phyloP scores from a whole-genome alignment of 305 asterid species.

The Solanum aculeatissimum region DNA sequence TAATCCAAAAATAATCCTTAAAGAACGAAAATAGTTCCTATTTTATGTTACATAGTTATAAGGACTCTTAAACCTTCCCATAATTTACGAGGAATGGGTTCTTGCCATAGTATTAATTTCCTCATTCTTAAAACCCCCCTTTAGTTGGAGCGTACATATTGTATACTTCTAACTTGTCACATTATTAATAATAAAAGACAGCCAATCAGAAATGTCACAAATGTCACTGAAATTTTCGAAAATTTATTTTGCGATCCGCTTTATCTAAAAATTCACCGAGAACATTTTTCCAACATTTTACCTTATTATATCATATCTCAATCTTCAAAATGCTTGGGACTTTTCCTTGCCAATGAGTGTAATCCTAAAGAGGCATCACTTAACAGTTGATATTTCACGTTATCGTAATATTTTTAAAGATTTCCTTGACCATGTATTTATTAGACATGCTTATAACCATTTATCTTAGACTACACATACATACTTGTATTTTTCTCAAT shows the following conservation, averaged over 20 bases:
- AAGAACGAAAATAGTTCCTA: background rate
- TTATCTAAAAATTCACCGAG: too few species aligned
- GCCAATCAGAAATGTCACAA: background rate
- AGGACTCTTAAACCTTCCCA: background rate
- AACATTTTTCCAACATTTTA: too few species aligned
- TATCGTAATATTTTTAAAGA: background rate
- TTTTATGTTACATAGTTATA: background rate
- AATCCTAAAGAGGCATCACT: background rate
- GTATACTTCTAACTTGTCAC: background rate
- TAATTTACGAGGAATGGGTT: background rate
- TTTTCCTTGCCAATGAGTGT: background rate
- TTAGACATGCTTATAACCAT: background rate
- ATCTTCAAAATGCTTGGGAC: too few species aligned
- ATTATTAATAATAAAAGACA: background rate
- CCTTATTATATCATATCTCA: too few species aligned
- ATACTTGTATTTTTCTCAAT: background rate
- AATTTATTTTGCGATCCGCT: too few species aligned
- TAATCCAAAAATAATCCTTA: background rate
- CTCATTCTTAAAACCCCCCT: background rate
- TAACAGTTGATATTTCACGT: background rate
- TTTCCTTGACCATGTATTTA: background rate
- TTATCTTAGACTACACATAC: background rate
- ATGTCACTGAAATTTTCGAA: too few species aligned
- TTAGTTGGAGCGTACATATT: background rate
- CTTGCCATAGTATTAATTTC: background rate